Conservation (phyloP, 1,284 basidiomycete genomes). For the Ganoderma sp. region DNA sequence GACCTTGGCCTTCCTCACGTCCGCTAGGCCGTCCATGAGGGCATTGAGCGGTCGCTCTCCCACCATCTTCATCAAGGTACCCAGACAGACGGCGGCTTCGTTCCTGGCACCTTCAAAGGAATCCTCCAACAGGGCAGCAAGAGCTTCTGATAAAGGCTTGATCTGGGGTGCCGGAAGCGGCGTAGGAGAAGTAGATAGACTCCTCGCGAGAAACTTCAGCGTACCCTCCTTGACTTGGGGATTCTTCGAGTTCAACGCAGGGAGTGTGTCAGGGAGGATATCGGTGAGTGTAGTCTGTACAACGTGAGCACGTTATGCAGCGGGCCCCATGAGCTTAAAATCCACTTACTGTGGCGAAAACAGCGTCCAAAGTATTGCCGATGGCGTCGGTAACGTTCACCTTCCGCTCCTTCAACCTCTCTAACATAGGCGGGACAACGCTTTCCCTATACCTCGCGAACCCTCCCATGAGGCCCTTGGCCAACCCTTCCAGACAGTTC, state of each 20-base stretch:
- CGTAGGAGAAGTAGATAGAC: constrained; percentile 71
- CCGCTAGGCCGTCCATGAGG: constrained; percentile 86
- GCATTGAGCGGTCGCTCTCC: constrained; percentile 93
- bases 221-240: constrained; percentile 97
- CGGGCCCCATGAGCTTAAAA: constrained; percentile 23
- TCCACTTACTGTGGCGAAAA: constrained; percentile 78
- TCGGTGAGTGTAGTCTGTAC: constrained; percentile 80
- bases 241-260: constrained; percentile 88
- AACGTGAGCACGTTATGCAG: constrained; percentile 30
- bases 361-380: constrained; percentile 86
- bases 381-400: constrained; percentile 89
- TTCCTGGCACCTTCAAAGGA: constrained; percentile 90
- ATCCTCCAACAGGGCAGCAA: constrained; percentile 85
- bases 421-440: constrained; percentile 83
- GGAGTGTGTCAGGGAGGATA: constrained; percentile 84
- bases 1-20: constrained; percentile 91
- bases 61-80: constrained; percentile 96
- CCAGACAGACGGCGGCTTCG: constrained; percentile 88
- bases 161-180: constrained; percentile 80
- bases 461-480: constrained; percentile 76
- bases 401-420: constrained; percentile 96
- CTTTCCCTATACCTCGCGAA: constrained; percentile 82
- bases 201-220: constrained; percentile 86
- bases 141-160: constrained; percentile 83
- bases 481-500: constrained; percentile 85